Base-by-base conservation (phyloP, 1,284 basidiomycete genomes). In the Xerocomus nothofagi region DNA sequence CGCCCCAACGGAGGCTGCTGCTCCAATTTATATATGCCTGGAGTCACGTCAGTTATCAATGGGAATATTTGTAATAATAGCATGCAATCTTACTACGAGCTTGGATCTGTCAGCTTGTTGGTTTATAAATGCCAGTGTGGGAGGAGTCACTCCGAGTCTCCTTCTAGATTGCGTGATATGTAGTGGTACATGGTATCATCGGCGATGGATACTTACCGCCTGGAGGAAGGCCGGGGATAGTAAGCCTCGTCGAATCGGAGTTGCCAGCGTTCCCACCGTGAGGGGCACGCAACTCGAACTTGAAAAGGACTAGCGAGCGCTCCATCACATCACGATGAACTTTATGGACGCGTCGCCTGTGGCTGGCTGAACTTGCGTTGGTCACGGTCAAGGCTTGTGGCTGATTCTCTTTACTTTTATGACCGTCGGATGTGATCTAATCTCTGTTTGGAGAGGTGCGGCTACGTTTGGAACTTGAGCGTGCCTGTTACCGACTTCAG, bases 11-110 rank as follows among this genome's bases (percentile, higher is more conserved):
- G 37, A n/a, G 14, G 17, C 11, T 24, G 26, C 18, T 7, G 20
- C 6, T 8, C 37, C 11, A 3, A n/a, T 17, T 39, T 57, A 60
- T 57, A 60, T 57, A 38, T 34, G 17, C 36, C 23, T 26, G 26
- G 15, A n/a, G 51, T 31, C 24, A 2, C n/a, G 23, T 32, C 23
- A 17, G 24, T 51, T 54, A 33, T 39, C 15, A 30, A 18, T 38
- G 38, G 23, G 43, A 30, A 29, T 24, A 20, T 32, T 42, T n/a
- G n/a, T n/a, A n/a, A n/a, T n/a, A n/a, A n/a, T n/a, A 23, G 30
- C 32, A 18, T 24, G 15, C 17, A 24, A 24, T 32, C 53, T 48
- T 21, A 52, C 34, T 20, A 9, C n/a, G n/a, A n/a, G n/a, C 27
- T n/a, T 34, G 14, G 20, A 15, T 24, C 20, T 23, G 30, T 1